These are phyloP conservation scores for Aspergillus fumigatus DNA, from an alignment of 2,329 filamentous ascomycete species.

Conservation along the genomic window DNA sequence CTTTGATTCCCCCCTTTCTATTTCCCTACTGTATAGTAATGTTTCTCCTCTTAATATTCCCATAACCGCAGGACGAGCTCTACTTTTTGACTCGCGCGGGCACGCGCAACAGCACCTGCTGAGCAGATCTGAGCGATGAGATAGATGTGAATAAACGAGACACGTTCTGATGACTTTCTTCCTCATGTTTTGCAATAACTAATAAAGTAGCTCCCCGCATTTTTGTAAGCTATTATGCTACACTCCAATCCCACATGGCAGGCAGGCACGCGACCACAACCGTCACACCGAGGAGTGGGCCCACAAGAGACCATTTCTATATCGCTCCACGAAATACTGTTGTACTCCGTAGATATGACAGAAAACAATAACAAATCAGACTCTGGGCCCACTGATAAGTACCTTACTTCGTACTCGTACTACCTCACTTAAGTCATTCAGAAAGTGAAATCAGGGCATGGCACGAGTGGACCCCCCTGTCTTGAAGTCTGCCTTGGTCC, in stretches of 20 bases:
- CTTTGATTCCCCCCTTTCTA: background rate
- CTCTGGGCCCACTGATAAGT: background rate
- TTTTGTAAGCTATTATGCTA: background rate
- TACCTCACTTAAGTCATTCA: too few species aligned
- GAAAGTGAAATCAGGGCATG: too few species aligned
- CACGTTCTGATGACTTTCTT: background rate
- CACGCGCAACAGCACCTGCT: slow-evolving; percentile 8
- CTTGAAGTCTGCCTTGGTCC: too few species aligned
- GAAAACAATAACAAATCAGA: background rate
- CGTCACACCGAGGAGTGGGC: background rate
- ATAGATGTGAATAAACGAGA: slow-evolving; percentile 1
- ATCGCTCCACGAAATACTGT: background rate
- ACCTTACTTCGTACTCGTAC: too few species aligned
- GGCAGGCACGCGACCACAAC: background rate
- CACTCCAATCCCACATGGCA: background rate
- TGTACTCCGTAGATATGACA: background rate
- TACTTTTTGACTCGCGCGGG: slow-evolving; percentile 7
- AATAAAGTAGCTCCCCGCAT: background rate
- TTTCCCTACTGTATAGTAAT: slow-evolving; percentile 4
- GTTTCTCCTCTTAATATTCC: background rate
- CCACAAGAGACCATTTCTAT: background rate
- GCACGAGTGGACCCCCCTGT: too few species aligned
- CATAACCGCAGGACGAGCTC: slow-evolving; percentile 6
- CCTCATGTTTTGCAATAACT: background rate
- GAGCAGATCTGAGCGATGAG: slow-evolving; percentile 17